These are phyloP conservation scores for Verticillium klebahnii DNA, from an alignment of 2,329 filamentous ascomycete genomes.

Conservation along the genomic window DNA sequence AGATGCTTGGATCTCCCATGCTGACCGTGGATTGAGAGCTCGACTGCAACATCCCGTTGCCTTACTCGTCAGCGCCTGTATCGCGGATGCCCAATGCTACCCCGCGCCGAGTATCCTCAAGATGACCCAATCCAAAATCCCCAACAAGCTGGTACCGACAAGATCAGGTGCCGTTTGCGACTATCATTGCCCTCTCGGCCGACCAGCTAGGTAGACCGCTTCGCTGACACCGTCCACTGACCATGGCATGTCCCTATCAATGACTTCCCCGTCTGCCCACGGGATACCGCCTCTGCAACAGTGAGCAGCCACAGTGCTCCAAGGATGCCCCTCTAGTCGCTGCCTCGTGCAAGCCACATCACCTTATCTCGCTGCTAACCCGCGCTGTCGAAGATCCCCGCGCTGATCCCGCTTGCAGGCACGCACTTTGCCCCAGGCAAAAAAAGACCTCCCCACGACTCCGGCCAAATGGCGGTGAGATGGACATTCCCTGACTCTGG, in stretches of 20 bases:
- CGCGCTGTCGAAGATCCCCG: background rate
- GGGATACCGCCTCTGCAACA: background rate
- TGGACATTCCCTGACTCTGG: background rate
- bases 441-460: background rate
- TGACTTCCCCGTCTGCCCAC: background rate
- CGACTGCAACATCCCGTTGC: background rate
- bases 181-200: background rate
- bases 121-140: background rate
- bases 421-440: background rate
- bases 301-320: background rate
- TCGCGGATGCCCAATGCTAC: background rate
- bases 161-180: background rate
- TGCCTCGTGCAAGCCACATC: background rate
- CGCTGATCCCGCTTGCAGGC: background rate
- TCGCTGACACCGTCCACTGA: background rate
- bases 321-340: background rate
- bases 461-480: background rate
- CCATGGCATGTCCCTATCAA: background rate
- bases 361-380: background rate
- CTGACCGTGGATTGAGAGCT: background rate
- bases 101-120: background rate
- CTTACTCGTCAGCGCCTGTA: background rate
- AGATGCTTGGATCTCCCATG: background rate
- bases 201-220: background rate
- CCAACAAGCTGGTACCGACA: background rate